phyloP scores from a whole-genome alignment of 2,329 filamentous ascomycete species.

The Neonectria hederae region DNA sequence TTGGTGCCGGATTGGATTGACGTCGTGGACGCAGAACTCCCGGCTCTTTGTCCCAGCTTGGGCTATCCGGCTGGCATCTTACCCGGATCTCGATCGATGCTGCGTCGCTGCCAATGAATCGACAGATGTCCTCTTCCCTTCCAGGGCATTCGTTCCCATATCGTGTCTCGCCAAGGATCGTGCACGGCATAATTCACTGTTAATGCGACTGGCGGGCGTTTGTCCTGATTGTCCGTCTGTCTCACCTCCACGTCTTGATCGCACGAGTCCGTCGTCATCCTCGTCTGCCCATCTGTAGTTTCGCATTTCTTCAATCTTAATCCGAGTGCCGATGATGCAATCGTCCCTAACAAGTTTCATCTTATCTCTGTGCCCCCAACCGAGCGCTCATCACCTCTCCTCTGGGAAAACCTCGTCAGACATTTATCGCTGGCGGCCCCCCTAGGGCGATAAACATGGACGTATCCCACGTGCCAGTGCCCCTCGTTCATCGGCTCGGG shows the following conservation, averaged over 20 bases:
- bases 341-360: background rate
- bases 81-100: slow-evolving; percentile 18
- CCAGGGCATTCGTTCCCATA: background rate
- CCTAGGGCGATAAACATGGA: slow-evolving; percentile 8
- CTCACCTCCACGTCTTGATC: background rate
- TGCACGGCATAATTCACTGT: background rate
- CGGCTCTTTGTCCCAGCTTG: slow-evolving; percentile 3
- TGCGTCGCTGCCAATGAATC: background rate
- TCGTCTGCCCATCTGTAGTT: background rate
- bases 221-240: background rate
- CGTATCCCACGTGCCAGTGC: slow-evolving; percentile 30
- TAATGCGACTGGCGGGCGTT: background rate
- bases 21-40: background rate
- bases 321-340: slow-evolving; percentile 13
- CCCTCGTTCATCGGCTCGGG: background rate
- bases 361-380: slow-evolving; percentile 14
- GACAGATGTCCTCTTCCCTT: background rate
- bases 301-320: background rate
- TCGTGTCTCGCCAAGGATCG: background rate
- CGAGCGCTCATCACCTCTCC: slow-evolving; percentile 25
- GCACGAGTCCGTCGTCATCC: slow-evolving; percentile 8
- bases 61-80: background rate
- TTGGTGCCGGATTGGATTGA: slow-evolving; percentile 4
- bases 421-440: slow-evolving; percentile 22
- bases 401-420: slow-evolving; percentile 25